These are phyloP conservation scores for Brassica rapa DNA, from an alignment of 345 rosid species.

Conservation along the genomic window DNA sequence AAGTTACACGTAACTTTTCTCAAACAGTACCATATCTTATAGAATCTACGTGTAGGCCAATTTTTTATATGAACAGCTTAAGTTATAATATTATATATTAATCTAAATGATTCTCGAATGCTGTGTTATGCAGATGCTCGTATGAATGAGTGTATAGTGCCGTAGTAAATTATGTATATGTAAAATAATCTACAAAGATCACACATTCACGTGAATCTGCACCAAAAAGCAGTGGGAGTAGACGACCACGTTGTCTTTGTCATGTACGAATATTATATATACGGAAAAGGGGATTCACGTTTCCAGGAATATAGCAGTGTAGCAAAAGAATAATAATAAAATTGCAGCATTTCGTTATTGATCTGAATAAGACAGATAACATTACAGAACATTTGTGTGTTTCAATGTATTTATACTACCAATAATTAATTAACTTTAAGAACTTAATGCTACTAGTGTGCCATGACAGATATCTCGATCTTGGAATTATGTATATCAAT, in stretches of 20 bases:
- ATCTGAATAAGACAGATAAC: background rate
- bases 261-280: background rate
- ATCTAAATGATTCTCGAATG: background rate
- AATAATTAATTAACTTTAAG: background rate
- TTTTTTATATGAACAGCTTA: background rate
- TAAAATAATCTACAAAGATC: conserved; percentile 1
- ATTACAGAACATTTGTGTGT: background rate
- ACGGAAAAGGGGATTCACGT: conserved; percentile 5
- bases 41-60: background rate
- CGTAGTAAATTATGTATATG: background rate
- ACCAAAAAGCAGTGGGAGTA: conserved; percentile 3
- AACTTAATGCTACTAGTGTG: background rate
- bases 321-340: background rate
- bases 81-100: background rate
- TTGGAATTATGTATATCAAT: background rate
- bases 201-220: conserved; percentile 22
- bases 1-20: background rate
- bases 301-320: conserved; percentile 9
- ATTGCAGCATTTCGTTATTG: conserved; percentile 1
- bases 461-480: background rate
- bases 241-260: conserved; percentile 6
- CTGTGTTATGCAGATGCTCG: background rate
- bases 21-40: background rate
- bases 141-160: background rate
- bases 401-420: background rate